Evolutionary conservation across 1,284 basidiomycete species (phyloP).

Genomic region (Rhodotorula sp.): DNA sequence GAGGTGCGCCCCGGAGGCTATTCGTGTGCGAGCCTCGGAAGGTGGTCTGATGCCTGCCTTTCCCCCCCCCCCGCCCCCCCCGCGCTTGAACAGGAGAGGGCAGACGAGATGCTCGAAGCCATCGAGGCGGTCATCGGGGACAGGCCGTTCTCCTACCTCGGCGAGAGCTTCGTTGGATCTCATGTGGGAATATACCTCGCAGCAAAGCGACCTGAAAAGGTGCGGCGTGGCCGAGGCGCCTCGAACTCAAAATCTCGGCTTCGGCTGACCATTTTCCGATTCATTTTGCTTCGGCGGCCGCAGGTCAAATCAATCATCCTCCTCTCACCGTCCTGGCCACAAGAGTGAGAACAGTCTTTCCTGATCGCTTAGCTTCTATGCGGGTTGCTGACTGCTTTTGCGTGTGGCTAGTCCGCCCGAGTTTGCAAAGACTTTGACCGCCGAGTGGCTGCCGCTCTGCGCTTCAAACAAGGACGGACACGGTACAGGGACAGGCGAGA

Average conservation of each 20-base stretch:
- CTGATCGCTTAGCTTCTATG: too few species aligned
- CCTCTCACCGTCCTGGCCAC: conserved; percentile 14
- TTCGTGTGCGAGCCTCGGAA: not conserved
- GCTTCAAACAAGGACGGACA: conserved; percentile 16
- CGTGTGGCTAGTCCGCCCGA: conserved; percentile 7
- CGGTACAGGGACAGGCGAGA: conserved; percentile 12
- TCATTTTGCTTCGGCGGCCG: too few species aligned
- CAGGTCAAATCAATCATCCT: conserved; percentile 18
- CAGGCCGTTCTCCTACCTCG: conserved; percentile 12
- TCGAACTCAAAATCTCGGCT: not conserved
- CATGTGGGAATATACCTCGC: conserved; percentile 7
- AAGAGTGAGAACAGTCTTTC: conserved; percentile 7
- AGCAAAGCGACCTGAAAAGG: conserved; percentile 15
- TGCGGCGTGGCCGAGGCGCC: not conserved
- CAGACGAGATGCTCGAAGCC: conserved; percentile 21
- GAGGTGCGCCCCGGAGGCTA: conserved; percentile 1
- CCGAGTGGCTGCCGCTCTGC: conserved; percentile 12
- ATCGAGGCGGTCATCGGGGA: conserved; percentile 19
- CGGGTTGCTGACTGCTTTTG: not conserved
- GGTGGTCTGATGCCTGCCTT: not conserved
- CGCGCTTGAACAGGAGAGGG: conserved; percentile 16
- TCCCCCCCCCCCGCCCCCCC: too few species aligned
- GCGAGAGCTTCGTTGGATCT: conserved; percentile 27
- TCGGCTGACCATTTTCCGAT: too few species aligned
- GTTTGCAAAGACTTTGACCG: conserved; percentile 2